A percentile compares a stretch with the other conserved stretches of the same genome.
Conservation (phyloP, 495 filamentous ascomycete species). For the Penicillium nucicola region DNA sequence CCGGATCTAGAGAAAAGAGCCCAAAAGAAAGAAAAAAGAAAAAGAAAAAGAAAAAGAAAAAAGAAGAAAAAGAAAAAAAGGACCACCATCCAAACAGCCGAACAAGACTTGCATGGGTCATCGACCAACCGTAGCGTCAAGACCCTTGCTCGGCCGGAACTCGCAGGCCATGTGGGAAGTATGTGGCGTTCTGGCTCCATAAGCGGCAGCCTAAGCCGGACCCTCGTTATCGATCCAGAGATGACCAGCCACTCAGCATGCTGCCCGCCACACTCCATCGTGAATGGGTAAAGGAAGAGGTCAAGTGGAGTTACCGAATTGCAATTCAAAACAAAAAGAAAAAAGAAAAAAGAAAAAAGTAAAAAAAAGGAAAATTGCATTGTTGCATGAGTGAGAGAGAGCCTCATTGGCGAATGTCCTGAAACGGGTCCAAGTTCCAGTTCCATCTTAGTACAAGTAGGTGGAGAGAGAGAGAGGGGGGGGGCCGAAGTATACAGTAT, state of each 20-base stretch:
- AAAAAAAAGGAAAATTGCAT: not conserved
- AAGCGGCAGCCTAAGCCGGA: conserved; percentile 12
- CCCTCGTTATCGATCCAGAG: conserved; percentile 18
- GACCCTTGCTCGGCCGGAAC: conserved; percentile 12
- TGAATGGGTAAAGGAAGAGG: conserved; percentile 12
- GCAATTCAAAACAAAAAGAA: not conserved
- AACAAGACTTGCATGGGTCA: conserved; percentile 1
- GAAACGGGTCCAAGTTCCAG: conserved; percentile 4
- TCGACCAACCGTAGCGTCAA: conserved; percentile 1
- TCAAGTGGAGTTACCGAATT: conserved; percentile 9
- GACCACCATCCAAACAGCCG: too few species aligned
- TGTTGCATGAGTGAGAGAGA: not conserved
- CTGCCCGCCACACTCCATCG: conserved; percentile 21
- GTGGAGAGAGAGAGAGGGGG: too few species aligned
- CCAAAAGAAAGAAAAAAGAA: conserved; percentile 4
- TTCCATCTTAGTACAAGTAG: too few species aligned
- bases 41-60: conserved; percentile 3
- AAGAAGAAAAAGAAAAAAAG: too few species aligned
- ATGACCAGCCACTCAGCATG: conserved; percentile 21
- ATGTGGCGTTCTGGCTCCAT: conserved; percentile 17
- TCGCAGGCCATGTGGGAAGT: conserved; percentile 11
- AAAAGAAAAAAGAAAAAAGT: conserved; percentile 1
- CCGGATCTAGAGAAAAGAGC: not conserved
- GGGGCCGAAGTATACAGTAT: too few species aligned
- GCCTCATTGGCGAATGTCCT: conserved; percentile 12